Evolutionary conservation across 495 filamentous ascomycete genomes (phyloP).

Genomic region (Jackrogersella minutella): DNA sequence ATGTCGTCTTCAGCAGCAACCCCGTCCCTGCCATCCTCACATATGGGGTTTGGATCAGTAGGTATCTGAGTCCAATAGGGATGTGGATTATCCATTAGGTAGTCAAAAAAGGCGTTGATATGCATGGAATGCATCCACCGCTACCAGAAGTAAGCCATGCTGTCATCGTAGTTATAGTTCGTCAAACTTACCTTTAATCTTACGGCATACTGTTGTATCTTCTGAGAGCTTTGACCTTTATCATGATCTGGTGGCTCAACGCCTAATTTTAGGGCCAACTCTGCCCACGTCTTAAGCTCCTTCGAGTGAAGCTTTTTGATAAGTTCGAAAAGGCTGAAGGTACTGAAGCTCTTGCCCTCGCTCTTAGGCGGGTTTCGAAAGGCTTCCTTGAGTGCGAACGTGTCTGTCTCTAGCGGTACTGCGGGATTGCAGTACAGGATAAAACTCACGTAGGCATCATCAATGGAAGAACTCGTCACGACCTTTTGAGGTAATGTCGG

Average conservation of each 20-base stretch:
- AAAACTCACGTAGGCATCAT: constrained; percentile 87
- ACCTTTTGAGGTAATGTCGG: constrained; percentile 70
- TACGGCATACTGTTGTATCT: constrained; percentile 97
- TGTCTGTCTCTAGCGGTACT: constrained; percentile 74
- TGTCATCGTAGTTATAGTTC: background rate
- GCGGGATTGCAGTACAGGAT: constrained; percentile 92
- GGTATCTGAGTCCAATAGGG: constrained; percentile 87
- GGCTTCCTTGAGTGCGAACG: constrained; percentile 75
- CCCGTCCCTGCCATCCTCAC: constrained; percentile 77
- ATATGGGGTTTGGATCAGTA: constrained; percentile 64
- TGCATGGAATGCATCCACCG: constrained; percentile 99
- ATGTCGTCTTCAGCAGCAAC: constrained; percentile 92
- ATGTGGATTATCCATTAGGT: constrained; percentile 80
- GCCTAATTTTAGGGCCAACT: constrained; percentile 86
- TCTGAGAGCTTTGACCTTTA: constrained; percentile 93
- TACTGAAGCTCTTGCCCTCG: constrained; percentile 90
- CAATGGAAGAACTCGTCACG: constrained; percentile 77
- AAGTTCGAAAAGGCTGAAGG: constrained; percentile 80
- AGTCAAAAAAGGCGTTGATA: constrained; percentile 96
- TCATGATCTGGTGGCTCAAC: constrained; percentile 85
- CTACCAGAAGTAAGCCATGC: constrained; percentile 53
- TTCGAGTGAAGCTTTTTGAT: constrained; percentile 83
- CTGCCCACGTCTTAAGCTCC: constrained; percentile 96
- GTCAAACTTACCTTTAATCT: constrained; percentile 76
- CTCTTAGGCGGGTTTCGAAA: constrained; percentile 89